A percentile compares a stretch with the other conserved stretches of the same genome.
phyloP scores from a whole-genome alignment of 164 flowering plant genomes.

The Pachysandra terminalis region DNA sequence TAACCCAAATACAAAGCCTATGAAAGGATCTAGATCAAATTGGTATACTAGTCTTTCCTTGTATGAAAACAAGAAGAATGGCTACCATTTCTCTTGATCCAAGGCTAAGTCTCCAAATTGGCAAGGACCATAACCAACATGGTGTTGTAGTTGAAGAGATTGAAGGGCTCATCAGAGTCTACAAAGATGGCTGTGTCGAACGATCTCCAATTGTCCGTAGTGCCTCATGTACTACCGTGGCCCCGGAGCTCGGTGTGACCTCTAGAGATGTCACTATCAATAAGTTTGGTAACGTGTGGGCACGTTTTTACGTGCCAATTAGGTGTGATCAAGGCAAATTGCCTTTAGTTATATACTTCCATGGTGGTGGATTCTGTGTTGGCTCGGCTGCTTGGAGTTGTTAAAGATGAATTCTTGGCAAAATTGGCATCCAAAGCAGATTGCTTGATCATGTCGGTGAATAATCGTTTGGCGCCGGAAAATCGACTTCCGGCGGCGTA shows the following conservation, averaged over 20 bases:
- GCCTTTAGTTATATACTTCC: constrained; percentile 51
- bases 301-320: constrained; percentile 49
- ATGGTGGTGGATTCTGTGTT: constrained; percentile 67
- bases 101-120: constrained; percentile 18
- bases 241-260: constrained; percentile 32
- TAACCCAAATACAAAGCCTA: not conserved
- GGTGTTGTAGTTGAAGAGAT: constrained; percentile 40
- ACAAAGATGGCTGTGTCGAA: constrained; percentile 57
- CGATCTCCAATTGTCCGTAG: constrained; percentile 42
- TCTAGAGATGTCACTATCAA: constrained; percentile 46
- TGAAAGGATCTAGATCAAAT: not conserved
- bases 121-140: constrained; percentile 22
- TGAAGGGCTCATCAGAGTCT: constrained; percentile 47
- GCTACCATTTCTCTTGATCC: constrained; percentile 34
- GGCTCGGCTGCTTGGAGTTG: constrained; percentile 66
- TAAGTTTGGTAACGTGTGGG: constrained; percentile 35
- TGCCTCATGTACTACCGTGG: constrained; percentile 25
- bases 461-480: constrained; percentile 54
- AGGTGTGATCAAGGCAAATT: constrained; percentile 20
- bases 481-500: constrained; percentile 53
- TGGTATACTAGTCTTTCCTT: not conserved
- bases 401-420: constrained; percentile 50
- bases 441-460: constrained; percentile 44
- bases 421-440: constrained; percentile 27
- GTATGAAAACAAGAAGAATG: constrained; percentile 32